Evolutionary conservation across 306 rosid genomes (phyloP).

Genomic region (Rosa chinensis): DNA sequence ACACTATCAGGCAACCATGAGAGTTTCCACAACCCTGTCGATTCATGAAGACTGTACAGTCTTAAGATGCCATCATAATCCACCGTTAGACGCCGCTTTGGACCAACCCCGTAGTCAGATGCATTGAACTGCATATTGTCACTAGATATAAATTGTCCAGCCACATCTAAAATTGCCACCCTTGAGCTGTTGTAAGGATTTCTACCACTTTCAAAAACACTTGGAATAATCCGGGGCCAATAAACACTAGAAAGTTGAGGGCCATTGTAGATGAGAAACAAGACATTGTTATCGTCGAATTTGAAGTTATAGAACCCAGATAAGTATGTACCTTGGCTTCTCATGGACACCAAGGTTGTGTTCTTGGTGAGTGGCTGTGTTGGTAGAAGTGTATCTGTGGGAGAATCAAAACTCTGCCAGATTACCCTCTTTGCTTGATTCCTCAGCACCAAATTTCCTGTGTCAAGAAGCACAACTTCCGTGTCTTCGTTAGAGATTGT

Average conservation of each 20-base stretch:
- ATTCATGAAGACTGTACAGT: constrained; percentile 19
- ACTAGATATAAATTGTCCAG: constrained; percentile 12
- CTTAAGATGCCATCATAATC: constrained; percentile 30
- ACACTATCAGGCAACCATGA: constrained; percentile 21
- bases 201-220: not conserved
- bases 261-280: constrained; percentile 21
- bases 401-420: constrained; percentile 30
- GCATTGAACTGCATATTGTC: constrained; percentile 14
- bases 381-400: constrained; percentile 25
- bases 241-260: constrained; percentile 27
- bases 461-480: constrained; percentile 24
- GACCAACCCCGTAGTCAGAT: constrained; percentile 20
- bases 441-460: constrained; percentile 21
- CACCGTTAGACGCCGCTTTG: constrained; percentile 23
- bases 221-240: not conserved
- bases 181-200: constrained; percentile 34
- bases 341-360: constrained; percentile 27
- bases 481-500: constrained; percentile 1
- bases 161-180: constrained; percentile 11
- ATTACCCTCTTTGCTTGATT: not conserved
- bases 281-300: constrained; percentile 12
- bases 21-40: constrained; percentile 3
- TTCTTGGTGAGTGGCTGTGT: constrained; percentile 21
- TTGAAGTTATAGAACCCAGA: constrained; percentile 22
- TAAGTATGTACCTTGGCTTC: constrained; percentile 22